Percentiles rank a stretch among this genome's conserved stretches.
Conservation (phyloP, 345 rosid species). For the Linum lewisii region DNA sequence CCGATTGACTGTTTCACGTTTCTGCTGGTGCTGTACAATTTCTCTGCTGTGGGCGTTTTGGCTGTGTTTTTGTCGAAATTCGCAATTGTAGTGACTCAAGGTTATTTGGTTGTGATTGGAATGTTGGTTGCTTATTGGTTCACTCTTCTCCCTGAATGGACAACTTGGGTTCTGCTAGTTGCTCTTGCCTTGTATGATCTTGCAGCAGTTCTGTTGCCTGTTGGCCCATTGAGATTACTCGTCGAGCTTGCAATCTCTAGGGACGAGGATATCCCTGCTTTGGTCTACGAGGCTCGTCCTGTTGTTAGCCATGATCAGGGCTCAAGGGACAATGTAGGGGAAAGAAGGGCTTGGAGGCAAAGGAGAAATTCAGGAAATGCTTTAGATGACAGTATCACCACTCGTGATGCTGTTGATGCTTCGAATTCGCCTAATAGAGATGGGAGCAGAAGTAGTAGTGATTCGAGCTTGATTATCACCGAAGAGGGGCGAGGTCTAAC, state of each 20-base stretch:
- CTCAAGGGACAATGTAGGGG: constrained; percentile 23
- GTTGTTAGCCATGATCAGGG: constrained; percentile 35
- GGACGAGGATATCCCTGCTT: constrained; percentile 92
- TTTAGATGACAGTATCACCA: constrained; percentile 9
- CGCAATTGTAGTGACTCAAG: constrained; percentile 79
- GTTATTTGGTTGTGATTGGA: constrained; percentile 74
- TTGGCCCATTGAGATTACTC: constrained; percentile 76
- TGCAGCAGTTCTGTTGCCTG: constrained; percentile 89
- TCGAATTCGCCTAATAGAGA: too few species aligned
- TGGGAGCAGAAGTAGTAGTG: constrained; percentile 10
- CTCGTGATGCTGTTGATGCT: constrained; percentile 9
- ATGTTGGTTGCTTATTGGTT: constrained; percentile 89
- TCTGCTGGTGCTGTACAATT: constrained; percentile 48
- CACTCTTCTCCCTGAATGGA: constrained; percentile 87
- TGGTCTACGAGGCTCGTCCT: constrained; percentile 88
- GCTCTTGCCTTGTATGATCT: constrained; percentile 81
- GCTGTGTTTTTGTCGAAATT: constrained; percentile 83
- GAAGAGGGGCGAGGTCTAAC: constrained; percentile 38
- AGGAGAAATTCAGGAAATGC: constrained; percentile 21
- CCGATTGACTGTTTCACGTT: constrained; percentile 64
- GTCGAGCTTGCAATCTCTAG: constrained; percentile 95
- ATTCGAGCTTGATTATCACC: constrained; percentile 23
- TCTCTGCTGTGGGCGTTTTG: constrained; percentile 74
- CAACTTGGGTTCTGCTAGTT: constrained; percentile 79
- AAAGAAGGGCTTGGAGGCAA: constrained; percentile 76